Percentiles rank a stretch among this genome's conserved stretches.
Conservation (phyloP, 2,329 filamentous ascomycete genomes). For the Beauveria scarabaeidicola region DNA sequence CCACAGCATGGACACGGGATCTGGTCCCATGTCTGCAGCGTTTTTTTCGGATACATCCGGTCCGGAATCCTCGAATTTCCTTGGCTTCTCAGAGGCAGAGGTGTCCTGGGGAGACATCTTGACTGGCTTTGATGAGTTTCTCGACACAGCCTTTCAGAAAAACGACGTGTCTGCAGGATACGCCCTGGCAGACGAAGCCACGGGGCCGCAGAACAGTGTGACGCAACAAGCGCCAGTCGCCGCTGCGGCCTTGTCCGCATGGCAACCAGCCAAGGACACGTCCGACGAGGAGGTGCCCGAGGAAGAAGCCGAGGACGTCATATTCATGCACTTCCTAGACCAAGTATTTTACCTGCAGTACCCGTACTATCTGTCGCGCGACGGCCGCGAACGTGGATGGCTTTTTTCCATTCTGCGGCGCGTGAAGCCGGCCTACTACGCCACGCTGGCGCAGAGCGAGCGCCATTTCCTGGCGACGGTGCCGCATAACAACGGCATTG, state of each 20-base stretch:
- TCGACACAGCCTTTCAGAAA: not conserved
- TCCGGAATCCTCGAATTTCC: not conserved
- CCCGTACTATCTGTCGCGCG: not conserved
- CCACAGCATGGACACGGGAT: not conserved
- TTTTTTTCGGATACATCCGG: not conserved
- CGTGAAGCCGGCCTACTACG: not conserved
- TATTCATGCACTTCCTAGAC: not conserved
- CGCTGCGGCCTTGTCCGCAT: too few relatives aligned
- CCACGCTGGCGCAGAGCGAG: not conserved
- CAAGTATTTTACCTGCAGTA: not conserved
- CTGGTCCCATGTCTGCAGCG: not conserved
- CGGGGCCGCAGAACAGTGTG: too few relatives aligned
- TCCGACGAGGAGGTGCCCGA: not conserved
- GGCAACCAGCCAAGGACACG: too few relatives aligned
- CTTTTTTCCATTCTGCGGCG: not conserved
- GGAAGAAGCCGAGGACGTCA: not conserved
- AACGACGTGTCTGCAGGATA: not conserved
- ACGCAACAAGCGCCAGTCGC: too few relatives aligned
- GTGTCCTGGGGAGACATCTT: not conserved
- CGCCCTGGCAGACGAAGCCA: not conserved
- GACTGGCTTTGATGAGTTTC: not conserved
- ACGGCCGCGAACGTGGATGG: not conserved
- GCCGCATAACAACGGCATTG: not conserved
- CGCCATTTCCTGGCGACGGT: not conserved
- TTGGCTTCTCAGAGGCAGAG: not conserved